Conservation (phyloP, 2,329 filamentous ascomycete genomes). For the Ophiocordyceps polyrhachis-furcata region DNA sequence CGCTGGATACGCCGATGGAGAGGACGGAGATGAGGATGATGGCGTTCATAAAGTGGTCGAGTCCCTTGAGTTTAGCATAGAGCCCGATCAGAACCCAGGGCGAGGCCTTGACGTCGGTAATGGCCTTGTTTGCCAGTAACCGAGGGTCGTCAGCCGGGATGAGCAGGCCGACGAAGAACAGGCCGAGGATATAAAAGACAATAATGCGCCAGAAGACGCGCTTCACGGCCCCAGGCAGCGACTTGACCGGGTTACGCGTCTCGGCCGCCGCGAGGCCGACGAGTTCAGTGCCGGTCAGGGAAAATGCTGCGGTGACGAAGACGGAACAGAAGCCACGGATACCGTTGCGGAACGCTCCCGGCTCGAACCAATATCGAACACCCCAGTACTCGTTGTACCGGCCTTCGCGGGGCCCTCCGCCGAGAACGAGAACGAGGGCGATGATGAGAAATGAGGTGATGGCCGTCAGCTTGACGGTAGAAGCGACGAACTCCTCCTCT, state of each 20-base stretch:
- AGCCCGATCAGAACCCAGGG: slow-evolving; percentile 31
- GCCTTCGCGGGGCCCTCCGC: slow-evolving; percentile 31
- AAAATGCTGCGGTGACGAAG: slow-evolving; percentile 52
- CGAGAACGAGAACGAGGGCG: slow-evolving; percentile 35
- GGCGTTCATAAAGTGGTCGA: slow-evolving; percentile 32
- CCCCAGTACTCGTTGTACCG: slow-evolving; percentile 23
- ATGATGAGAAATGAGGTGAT: slow-evolving; percentile 45
- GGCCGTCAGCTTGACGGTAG: slow-evolving; percentile 35
- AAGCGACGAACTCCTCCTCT: slow-evolving; percentile 38
- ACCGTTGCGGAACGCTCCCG: slow-evolving; percentile 43
- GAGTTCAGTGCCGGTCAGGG: slow-evolving; percentile 49
- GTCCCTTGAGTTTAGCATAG: slow-evolving; percentile 26
- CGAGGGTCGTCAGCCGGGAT: slow-evolving; percentile 21
- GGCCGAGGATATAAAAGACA: slow-evolving; percentile 30
- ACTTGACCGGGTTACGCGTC: slow-evolving; percentile 45
- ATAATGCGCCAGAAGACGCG: slow-evolving; percentile 42
- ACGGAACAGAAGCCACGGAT: slow-evolving; percentile 52
- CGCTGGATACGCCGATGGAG: slow-evolving; percentile 33
- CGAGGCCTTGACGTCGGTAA: slow-evolving; percentile 21
- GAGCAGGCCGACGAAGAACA: slow-evolving; percentile 29
- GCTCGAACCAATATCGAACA: slow-evolving; percentile 22
- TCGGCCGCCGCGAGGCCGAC: slow-evolving; percentile 55
- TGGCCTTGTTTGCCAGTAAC: slow-evolving; percentile 27
- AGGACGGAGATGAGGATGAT: slow-evolving; percentile 35
- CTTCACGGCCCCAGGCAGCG: slow-evolving; percentile 62